A percentile compares a stretch with the other conserved stretches of the same genome.
phyloP scores from a whole-genome alignment of 1,284 basidiomycete species.

The Rhodotorula mucilaginosa region DNA sequence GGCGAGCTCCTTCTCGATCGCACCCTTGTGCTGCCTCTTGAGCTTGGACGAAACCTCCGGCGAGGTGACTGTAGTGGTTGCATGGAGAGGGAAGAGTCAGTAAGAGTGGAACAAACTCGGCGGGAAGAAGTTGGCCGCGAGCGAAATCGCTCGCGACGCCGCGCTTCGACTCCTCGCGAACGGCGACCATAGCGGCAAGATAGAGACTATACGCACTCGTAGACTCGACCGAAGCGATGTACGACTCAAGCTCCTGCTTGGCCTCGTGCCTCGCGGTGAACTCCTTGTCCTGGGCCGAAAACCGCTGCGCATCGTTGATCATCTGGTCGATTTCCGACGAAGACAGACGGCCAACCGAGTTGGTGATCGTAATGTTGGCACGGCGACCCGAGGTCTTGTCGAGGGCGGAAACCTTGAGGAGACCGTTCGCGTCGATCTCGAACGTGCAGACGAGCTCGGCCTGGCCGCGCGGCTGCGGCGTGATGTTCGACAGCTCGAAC shows the following conservation, averaged over 20 bases:
- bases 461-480: constrained; percentile 93
- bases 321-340: constrained; percentile 94
- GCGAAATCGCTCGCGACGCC: no score
- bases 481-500: constrained; percentile 94
- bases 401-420: constrained; percentile 89
- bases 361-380: constrained; percentile 84
- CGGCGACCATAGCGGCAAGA: neutral
- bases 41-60: constrained; percentile 96
- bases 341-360: constrained; percentile 93
- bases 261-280: constrained; percentile 94
- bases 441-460: constrained; percentile 89
- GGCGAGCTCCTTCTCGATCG: constrained; percentile 92
- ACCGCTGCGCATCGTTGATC: constrained; percentile 92
- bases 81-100: neutral
- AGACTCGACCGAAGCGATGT: constrained; percentile 89
- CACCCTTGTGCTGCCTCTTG: constrained; percentile 78
- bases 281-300: constrained; percentile 93
- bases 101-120: neutral
- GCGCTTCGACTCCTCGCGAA: no score
- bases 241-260: constrained; percentile 92
- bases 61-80: constrained; percentile 55
- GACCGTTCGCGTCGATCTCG: constrained; percentile 95
- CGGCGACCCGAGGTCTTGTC: constrained; percentile 94
- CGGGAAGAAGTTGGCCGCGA: neutral
- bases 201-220: constrained; percentile 54